Conservation (phyloP, 768 basidiomycete genomes). For the Phlebiopsis flavidoalba region DNA sequence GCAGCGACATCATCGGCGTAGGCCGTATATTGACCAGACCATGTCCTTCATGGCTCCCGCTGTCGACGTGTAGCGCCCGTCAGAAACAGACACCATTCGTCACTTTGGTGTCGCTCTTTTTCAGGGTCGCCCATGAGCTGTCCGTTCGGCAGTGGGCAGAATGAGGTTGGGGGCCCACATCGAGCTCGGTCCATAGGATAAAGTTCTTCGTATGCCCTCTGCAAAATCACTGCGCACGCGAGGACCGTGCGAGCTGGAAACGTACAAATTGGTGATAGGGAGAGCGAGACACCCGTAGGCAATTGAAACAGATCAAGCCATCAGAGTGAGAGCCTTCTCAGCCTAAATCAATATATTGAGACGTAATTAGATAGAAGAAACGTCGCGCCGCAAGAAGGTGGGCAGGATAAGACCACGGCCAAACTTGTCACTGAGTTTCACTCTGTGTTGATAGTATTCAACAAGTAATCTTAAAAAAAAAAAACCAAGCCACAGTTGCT, state of each 20-base stretch:
- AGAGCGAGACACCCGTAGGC: background rate
- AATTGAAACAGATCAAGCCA: background rate
- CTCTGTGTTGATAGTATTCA: too few relatives aligned
- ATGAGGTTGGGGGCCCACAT: background rate
- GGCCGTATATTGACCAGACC: constrained; percentile 18
- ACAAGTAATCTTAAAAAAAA: too few relatives aligned
- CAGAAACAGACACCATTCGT: background rate
- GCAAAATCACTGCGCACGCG: background rate
- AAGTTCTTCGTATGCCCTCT: background rate
- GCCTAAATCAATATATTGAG: background rate
- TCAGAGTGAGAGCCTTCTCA: background rate
- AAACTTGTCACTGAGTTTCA: background rate
- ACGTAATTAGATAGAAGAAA: background rate
- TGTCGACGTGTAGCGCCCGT: background rate
- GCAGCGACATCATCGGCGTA: constrained; percentile 50
- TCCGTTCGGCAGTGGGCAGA: background rate
- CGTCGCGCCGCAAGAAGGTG: background rate
- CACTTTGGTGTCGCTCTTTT: constrained; percentile 1
- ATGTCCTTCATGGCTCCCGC: background rate
- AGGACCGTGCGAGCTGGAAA: background rate
- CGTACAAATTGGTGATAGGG: background rate
- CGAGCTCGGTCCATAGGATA: background rate
- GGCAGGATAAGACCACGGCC: background rate
- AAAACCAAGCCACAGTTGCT: too few relatives aligned
- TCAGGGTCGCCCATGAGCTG: constrained; percentile 7